Conservation (phyloP, 1,284 basidiomycete genomes). For the Mycena citricolor region DNA sequence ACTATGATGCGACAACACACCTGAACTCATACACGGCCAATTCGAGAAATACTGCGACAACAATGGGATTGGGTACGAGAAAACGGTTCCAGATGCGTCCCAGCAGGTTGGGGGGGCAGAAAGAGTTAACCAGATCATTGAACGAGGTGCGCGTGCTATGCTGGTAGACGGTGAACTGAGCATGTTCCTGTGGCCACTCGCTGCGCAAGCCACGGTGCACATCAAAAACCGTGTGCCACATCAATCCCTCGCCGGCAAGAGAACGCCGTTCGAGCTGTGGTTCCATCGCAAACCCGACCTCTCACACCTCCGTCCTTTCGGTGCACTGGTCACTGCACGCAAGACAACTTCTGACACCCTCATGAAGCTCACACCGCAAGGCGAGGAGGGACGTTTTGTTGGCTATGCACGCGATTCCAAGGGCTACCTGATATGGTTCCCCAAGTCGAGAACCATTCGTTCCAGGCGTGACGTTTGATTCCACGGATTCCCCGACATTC, state of each 20-base stretch:
- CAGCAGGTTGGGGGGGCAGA: conserved; percentile 34
- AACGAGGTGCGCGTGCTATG: conserved; percentile 20
- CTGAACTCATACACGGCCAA: conserved; percentile 28
- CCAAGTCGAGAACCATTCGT: conserved; percentile 14
- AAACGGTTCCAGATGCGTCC: conserved; percentile 29
- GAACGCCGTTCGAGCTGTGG: conserved; percentile 28
- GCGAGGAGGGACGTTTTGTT: conserved; percentile 18
- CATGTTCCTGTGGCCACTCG: conserved; percentile 14
- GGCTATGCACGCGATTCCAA: conserved; percentile 20
- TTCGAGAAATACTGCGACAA: conserved; percentile 28
- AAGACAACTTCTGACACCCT: conserved; percentile 24
- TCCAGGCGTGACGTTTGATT: conserved; percentile 25
- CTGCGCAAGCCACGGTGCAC: not conserved
- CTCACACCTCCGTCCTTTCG: conserved; percentile 19
- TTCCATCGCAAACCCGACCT: conserved; percentile 22
- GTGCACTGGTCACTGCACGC: conserved; percentile 14
- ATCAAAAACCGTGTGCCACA: conserved; percentile 22
- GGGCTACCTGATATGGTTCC: conserved; percentile 22
- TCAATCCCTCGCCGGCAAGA: conserved; percentile 17
- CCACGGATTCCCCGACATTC: conserved; percentile 34
- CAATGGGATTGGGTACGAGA: conserved; percentile 27
- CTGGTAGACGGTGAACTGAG: conserved; percentile 18
- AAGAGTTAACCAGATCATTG: conserved; percentile 32
- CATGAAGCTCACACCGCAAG: conserved; percentile 5
- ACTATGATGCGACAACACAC: conserved; percentile 32